These are phyloP conservation scores for Pholiota microspora DNA, from an alignment of 768 basidiomycete species.

Conservation along the genomic window DNA sequence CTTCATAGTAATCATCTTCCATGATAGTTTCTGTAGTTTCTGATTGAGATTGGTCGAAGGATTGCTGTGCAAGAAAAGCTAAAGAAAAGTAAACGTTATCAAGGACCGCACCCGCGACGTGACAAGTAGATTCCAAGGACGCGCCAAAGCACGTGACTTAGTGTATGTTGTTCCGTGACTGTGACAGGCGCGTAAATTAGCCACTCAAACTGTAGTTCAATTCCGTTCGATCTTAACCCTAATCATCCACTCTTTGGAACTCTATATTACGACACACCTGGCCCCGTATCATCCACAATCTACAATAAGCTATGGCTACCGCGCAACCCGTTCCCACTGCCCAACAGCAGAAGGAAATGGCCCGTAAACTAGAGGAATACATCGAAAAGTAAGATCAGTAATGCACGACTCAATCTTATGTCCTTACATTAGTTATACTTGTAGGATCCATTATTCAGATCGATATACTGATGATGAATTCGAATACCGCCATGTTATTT, in stretches of 20 bases:
- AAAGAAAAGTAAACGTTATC: not conserved
- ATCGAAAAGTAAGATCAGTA: constrained; percentile 61
- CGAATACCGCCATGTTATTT: constrained; percentile 96
- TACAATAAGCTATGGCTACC: constrained; percentile 22
- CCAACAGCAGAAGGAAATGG: constrained; percentile 37
- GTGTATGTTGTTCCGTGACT: constrained; percentile 14
- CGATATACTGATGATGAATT: constrained; percentile 89
- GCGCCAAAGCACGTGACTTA: constrained; percentile 22
- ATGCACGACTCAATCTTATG: not conserved
- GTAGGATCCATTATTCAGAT: constrained; percentile 87
- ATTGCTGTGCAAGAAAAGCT: no score
- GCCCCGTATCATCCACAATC: not conserved
- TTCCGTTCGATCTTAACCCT: not conserved
- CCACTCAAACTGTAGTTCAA: no score
- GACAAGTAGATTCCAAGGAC: constrained; percentile 1
- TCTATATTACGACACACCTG: no score
- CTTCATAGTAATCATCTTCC: not conserved
- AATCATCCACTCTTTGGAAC: no score
- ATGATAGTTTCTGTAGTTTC: not conserved
- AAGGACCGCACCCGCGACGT: not conserved
- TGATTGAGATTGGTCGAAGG: no score
- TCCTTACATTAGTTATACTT: constrained; percentile 1
- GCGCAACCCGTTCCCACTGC: constrained; percentile 23
- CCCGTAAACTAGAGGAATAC: constrained; percentile 67
- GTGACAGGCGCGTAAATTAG: constrained; percentile 24